Evolutionary conservation across 164 flowering plant genomes (phyloP).

Genomic region (Umbellularia californica): DNA sequence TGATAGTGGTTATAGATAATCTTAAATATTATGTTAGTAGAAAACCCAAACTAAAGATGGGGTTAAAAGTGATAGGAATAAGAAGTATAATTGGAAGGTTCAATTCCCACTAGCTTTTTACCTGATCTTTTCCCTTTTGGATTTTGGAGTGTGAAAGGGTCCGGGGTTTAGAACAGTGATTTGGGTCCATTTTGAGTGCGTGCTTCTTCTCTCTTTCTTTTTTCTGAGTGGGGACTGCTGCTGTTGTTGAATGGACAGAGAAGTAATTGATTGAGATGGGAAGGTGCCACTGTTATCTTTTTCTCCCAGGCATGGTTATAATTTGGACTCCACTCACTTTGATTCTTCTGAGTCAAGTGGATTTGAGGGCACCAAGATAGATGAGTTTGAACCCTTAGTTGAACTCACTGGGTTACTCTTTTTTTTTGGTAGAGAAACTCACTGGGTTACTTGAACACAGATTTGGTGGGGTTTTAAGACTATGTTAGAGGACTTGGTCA

Average conservation of each 20-base stretch:
- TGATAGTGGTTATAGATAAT: background rate
- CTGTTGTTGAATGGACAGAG: constrained; percentile 7
- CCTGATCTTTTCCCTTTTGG: background rate
- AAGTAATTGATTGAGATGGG: background rate
- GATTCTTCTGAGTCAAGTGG: no score
- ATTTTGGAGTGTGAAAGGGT: background rate
- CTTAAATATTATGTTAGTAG: background rate
- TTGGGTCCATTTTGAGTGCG: background rate
- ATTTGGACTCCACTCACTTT: no score
- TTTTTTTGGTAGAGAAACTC: background rate
- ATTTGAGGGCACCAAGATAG: no score
- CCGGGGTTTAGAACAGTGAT: background rate
- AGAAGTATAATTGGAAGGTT: constrained; percentile 11
- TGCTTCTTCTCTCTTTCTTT: background rate
- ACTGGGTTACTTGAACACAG: no score
- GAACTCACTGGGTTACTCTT: background rate
- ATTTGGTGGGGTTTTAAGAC: background rate
- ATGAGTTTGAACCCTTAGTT: constrained; percentile 2
- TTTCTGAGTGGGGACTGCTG: background rate
- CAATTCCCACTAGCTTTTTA: constrained; percentile 7
- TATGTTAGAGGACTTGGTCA: no score
- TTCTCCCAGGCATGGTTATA: no score
- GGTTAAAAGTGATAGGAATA: background rate
- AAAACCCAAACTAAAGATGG: background rate
- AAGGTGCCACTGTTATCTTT: background rate